Evolutionary conservation across 2,329 filamentous ascomycete species (phyloP).

Genomic region (Botrytis galanthina): DNA sequence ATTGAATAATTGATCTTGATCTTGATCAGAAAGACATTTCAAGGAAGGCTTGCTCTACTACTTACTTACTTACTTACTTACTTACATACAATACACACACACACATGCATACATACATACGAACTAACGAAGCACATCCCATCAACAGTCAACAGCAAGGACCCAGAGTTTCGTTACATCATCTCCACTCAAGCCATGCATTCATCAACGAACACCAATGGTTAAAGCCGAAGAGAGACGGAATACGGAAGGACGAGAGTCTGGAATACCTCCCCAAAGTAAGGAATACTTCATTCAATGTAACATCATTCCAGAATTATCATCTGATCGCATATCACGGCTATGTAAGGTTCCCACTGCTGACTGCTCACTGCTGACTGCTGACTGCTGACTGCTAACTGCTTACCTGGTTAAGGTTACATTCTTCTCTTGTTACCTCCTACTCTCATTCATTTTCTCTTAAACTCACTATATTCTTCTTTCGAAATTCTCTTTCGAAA

Average conservation of each 20-base stretch:
- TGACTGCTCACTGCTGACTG: not conserved
- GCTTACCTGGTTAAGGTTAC: not conserved
- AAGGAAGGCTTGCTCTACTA: too few relatives aligned
- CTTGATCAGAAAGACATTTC: too few relatives aligned
- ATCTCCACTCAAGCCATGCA: not conserved
- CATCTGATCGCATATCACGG: not conserved
- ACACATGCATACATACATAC: too few relatives aligned
- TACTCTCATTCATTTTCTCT: not conserved
- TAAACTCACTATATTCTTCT: not conserved
- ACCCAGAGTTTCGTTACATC: not conserved
- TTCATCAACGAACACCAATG: not conserved
- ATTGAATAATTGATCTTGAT: not conserved
- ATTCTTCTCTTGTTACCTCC: not conserved
- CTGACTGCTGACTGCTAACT: not conserved
- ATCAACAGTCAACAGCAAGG: not conserved
- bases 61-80: too few relatives aligned
- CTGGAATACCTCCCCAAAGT: not conserved
- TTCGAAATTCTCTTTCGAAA: too few relatives aligned
- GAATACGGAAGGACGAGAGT: not conserved
- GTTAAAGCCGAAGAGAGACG: not conserved
- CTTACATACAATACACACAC: too few relatives aligned
- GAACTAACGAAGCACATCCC: not conserved
- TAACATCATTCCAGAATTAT: not conserved
- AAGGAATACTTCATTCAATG: not conserved
- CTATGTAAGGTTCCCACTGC: not conserved